Evolutionary conservation across 352 stramenopile genomes (phyloP), one percentile per base, ranked within the genome.

Genomic region (Pythium rishiriense): DNA sequence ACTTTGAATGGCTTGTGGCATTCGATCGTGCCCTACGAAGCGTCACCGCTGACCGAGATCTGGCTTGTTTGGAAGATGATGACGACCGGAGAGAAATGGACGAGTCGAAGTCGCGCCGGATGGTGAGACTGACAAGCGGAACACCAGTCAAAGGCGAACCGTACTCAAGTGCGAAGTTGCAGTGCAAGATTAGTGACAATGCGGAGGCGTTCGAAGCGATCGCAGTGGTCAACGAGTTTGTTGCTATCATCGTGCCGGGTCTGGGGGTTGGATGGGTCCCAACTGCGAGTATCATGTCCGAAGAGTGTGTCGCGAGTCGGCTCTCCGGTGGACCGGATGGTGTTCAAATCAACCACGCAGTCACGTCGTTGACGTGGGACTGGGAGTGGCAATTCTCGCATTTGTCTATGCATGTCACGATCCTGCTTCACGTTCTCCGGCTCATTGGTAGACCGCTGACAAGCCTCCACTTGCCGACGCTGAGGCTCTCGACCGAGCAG

Each of bases 41-140:
- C 22, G n/a, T 14, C 10, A 54, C 55, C 10, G 26, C 55, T 11
- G 42, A 42, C 1, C 26, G 31, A 14, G 41, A 62, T 41, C 42
- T 62, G 25, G 60, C 43, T 12, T 10, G 64, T 28, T 64, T 64
- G 15, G 64, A 74, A 52, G 46, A 68, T 8, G 55, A 62, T 60
- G 45, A 24, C 25, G 50, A 45, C 19, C 25, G n/a, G 10, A 2
- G 15, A 4, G 33, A 58, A 15, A 22, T 31, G 8, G n/a, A 7
- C 10, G 9, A 15, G 6, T 8, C 7, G 24, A 8, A 43, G 17
- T 8, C 28, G 17, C 51, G 52, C 2, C 35, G 39, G 25, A 41
- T 59, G 19, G 52, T 50, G 4, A 50, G 2, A 3, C 12, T 53
- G 24, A 14, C 35, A 19, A 17, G 7, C 3, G 47, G 47, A 37